These are phyloP conservation scores for Lactarius hengduanensis DNA, from an alignment of 768 basidiomycete genomes.

Conservation along the genomic window DNA sequence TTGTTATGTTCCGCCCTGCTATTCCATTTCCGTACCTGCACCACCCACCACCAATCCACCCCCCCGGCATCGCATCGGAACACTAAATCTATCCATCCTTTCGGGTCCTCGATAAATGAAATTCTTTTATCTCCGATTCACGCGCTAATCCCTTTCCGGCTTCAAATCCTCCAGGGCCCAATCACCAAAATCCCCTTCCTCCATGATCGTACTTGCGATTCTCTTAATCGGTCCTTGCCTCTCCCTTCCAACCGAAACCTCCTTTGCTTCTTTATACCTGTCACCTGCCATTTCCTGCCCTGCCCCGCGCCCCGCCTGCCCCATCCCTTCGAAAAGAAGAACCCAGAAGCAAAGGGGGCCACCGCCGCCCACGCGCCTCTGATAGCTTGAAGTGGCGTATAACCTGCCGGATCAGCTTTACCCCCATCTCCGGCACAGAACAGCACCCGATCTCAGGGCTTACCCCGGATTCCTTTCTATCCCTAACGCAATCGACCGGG, in stretches of 20 bases:
- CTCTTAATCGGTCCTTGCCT: not conserved
- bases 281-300: slow-evolving; percentile 19
- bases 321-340: slow-evolving; percentile 13
- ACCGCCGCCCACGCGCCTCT: slow-evolving; percentile 9
- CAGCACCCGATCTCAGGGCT: not conserved
- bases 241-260: slow-evolving; percentile 10
- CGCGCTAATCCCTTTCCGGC: slow-evolving; percentile 16
- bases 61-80: slow-evolving; percentile 10
- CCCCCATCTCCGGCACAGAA: slow-evolving; percentile 1
- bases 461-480: not conserved
- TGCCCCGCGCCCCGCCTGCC: slow-evolving; percentile 16
- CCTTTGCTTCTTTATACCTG: not conserved
- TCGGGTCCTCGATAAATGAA: slow-evolving; percentile 13
- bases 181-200: not conserved
- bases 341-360: slow-evolving; percentile 16
- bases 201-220: not conserved
- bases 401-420: slow-evolving; percentile 5
- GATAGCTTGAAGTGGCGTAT: slow-evolving; percentile 6
- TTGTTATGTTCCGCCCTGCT: slow-evolving; percentile 16
- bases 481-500: not conserved
- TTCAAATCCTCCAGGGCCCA: not conserved
- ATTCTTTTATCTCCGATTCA: slow-evolving; percentile 22
- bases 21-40: slow-evolving; percentile 13
- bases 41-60: not conserved
- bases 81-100: slow-evolving; percentile 18